These are phyloP conservation scores for Hanseniaspora vineae DNA, from an alignment of 805 yeast genomes.

Conservation along the genomic window DNA sequence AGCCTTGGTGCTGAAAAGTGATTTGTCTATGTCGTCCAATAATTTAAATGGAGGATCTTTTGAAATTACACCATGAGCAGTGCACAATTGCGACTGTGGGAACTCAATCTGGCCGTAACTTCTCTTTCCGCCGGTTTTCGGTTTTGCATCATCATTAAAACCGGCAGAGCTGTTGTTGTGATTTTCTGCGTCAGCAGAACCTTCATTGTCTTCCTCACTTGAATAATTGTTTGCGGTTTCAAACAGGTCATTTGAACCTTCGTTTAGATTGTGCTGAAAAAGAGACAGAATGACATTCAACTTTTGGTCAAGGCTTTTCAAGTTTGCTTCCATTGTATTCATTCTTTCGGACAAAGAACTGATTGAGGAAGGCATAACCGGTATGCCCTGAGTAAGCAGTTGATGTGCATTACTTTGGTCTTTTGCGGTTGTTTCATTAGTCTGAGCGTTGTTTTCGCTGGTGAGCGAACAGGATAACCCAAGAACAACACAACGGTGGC, in stretches of 20 bases:
- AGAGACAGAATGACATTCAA: neutral
- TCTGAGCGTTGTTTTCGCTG: conserved; percentile 10
- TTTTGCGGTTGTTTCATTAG: conserved; percentile 12
- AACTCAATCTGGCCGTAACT: neutral
- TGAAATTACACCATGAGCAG: conserved; percentile 11
- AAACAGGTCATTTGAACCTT: neutral
- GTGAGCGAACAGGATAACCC: conserved; percentile 37
- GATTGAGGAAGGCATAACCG: neutral
- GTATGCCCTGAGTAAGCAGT: no score
- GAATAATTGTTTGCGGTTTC: no score
- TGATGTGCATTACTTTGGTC: neutral
- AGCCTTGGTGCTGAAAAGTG: conserved; percentile 24
- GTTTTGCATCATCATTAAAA: neutral
- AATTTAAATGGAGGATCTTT: conserved; percentile 27
- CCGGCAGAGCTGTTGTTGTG: neutral
- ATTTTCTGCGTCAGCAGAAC: neutral
- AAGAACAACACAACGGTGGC: conserved; percentile 40
- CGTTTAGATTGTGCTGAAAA: neutral
- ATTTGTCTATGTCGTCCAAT: conserved; percentile 26
- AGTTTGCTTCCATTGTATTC: conserved; percentile 4
- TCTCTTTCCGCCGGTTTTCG: neutral
- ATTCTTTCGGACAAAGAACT: conserved; percentile 2
- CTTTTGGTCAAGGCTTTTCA: conserved; percentile 3
- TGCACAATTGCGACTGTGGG: neutral
- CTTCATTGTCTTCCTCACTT: neutral